Base-by-base conservation (phyloP, 1,284 basidiomycete species). In the Cutaneotrichosporon sp. region DNA sequence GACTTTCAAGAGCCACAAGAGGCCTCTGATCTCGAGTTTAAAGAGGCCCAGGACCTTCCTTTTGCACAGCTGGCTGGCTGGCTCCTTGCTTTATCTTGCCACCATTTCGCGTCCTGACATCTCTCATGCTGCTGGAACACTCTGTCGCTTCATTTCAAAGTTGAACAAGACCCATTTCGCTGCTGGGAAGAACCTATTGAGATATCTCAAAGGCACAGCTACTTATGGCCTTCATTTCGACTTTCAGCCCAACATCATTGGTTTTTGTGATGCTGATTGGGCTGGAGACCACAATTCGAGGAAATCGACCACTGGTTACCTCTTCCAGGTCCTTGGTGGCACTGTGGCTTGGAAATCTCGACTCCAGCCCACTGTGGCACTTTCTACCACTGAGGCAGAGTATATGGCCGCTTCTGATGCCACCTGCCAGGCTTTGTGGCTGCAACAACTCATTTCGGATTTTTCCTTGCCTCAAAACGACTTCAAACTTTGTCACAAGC, bases 231-330 rank as follows among this genome's bases (percentile, higher is more conserved):
- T 65, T 9, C 43, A 14, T 18, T 60, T 49, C 49, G 39, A 49
- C 18, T n/a, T 46, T 17, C 5, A 30, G 26, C 26, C 26, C 10
- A 7, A 34, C 35, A 10, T 15, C 52, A 30, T 56, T 18, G 62
- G 57, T 1, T 56, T 43, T 13, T 45, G 43, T 4, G 59, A 65
- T 37, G 53, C 63, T 1, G 63, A 64, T 37, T 61, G 55, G 55
- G 62, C 50, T 8, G 60, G 59, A 3, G 43, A 54, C 55, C 8
- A 47, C 13, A 49, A 63, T 9, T 63, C 60, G 13, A 17, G 59
- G 8, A 35, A 56, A 14, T 67, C 66, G 4, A 68, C 64, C 10
- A 66, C 65, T 9, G 63, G 61, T 1, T 67, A 67, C 42, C 10
- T 64, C 14, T 62, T 62, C 56, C 52, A 59, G 10, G 21, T 56